A percentile compares a stretch with the other conserved stretches of the same genome.
Evolutionary conservation across 2,329 filamentous ascomycete genomes (phyloP).

Genomic region (Davidsoniella eucalypti): DNA sequence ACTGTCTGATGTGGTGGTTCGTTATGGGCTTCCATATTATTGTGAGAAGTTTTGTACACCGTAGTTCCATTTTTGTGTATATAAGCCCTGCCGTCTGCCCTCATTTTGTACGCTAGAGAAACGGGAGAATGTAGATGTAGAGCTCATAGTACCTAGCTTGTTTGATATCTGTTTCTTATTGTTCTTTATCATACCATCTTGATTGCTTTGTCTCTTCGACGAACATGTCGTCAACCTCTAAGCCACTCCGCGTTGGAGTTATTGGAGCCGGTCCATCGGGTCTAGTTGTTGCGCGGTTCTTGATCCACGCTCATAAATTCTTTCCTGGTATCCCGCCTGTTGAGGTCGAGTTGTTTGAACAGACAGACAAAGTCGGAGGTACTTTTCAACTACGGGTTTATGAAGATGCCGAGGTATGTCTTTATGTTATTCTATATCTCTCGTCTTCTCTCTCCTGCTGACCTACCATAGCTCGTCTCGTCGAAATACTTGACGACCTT

Average conservation of each 20-base stretch:
- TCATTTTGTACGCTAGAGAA: too few relatives aligned
- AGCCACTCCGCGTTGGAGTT: conserved; percentile 23
- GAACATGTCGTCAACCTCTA: too few relatives aligned
- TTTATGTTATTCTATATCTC: background rate
- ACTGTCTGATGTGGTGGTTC: too few relatives aligned
- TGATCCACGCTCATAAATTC: conserved; percentile 23
- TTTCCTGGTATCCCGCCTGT: conserved; percentile 22
- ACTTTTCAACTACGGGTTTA: conserved; percentile 31
- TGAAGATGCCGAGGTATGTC: conserved; percentile 28
- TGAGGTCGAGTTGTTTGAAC: conserved; percentile 29
- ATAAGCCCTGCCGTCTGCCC: too few relatives aligned
- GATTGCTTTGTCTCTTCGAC: too few relatives aligned
- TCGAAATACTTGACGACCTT: conserved; percentile 34
- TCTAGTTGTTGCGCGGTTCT: conserved; percentile 25
- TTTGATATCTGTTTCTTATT: too few relatives aligned
- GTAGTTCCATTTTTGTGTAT: too few relatives aligned
- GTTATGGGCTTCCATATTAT: too few relatives aligned
- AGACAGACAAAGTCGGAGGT: conserved; percentile 27
- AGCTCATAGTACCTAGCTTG: too few relatives aligned
- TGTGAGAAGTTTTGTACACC: too few relatives aligned
- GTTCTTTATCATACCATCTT: too few relatives aligned
- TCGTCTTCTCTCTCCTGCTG: background rate
- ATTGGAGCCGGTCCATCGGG: conserved; percentile 29
- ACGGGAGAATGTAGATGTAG: too few relatives aligned
- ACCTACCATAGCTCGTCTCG: conserved; percentile 25